A percentile compares a stretch with the other conserved stretches of the same genome.
Evolutionary conservation across 1,139 yeast species (phyloP).

Genomic region (Scheffersomyces insectosa): DNA sequence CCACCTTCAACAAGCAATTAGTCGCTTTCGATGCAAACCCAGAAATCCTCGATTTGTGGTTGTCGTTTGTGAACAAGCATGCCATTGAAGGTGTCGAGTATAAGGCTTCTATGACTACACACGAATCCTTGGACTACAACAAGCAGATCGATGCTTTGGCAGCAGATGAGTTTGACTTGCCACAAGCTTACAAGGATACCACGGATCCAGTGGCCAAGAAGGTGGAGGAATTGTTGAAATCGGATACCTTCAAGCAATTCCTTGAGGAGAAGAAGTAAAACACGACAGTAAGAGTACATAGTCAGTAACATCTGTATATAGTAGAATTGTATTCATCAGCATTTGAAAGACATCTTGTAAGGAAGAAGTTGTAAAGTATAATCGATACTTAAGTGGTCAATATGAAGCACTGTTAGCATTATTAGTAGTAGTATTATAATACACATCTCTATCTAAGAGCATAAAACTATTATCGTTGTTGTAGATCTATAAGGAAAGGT

Average conservation of each 20-base stretch:
- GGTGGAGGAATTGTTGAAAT: constrained; percentile 68
- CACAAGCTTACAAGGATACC: constrained; percentile 37
- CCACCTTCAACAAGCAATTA: constrained; percentile 73
- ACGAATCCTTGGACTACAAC: constrained; percentile 52
- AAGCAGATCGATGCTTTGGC: constrained; percentile 31
- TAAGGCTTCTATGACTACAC: constrained; percentile 66
- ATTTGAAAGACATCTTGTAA: too few species aligned
- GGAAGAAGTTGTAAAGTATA: neutral
- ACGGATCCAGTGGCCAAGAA: constrained; percentile 68
- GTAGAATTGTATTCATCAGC: too few species aligned
- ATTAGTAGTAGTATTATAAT: neutral
- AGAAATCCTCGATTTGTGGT: constrained; percentile 80
- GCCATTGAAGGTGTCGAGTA: constrained; percentile 81
- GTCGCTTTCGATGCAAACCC: constrained; percentile 83
- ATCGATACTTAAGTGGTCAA: neutral
- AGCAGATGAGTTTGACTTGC: constrained; percentile 29
- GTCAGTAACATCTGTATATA: constrained; percentile 5
- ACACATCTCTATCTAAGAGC: too few species aligned
- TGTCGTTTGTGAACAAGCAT: constrained; percentile 77
- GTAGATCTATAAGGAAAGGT: too few species aligned
- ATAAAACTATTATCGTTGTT: too few species aligned
- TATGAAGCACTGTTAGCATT: neutral
- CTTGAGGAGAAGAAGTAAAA: constrained; percentile 22
- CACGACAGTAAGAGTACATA: neutral
- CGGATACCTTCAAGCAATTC: constrained; percentile 49